A percentile compares a stretch with the other conserved stretches of the same genome.
Evolutionary conservation across 2,329 filamentous ascomycete species (phyloP).

Genomic region (Drechslerella coelobrocha): DNA sequence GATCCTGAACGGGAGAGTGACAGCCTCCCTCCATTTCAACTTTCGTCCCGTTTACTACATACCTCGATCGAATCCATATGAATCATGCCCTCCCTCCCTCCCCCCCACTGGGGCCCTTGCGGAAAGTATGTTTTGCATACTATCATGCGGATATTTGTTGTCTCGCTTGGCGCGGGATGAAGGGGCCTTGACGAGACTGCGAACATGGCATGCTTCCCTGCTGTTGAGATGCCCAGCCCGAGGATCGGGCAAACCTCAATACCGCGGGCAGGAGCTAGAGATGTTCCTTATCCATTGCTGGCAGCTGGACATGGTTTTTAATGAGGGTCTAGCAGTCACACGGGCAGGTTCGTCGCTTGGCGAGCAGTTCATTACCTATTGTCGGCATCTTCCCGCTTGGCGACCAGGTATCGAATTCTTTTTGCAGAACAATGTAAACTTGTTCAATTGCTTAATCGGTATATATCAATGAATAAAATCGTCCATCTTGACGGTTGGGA

Average conservation of each 20-base stretch:
- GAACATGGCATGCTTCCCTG: constrained; percentile 1
- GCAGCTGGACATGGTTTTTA: not conserved
- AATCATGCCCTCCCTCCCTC: not conserved
- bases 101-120: not conserved
- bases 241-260: not conserved
- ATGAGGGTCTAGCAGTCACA: not conserved
- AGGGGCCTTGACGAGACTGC: constrained; percentile 4
- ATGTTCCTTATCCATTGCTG: not conserved
- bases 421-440: not conserved
- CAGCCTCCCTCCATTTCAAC: not conserved
- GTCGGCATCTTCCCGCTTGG: not conserved
- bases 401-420: not conserved
- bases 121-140: not conserved
- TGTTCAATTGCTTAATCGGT: no score
- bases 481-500: no score
- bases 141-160: constrained; percentile 10
- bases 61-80: not conserved
- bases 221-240: constrained; percentile 1
- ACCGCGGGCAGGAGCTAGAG: not conserved
- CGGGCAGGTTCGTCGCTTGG: not conserved
- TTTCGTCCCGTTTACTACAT: not conserved
- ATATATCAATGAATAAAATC: no score
- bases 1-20: constrained; percentile 16
- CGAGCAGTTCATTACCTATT: not conserved
- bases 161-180: constrained; percentile 39